phyloP scores from a whole-genome alignment of 2,329 filamentous ascomycete species.

The Amauroascus verrucosus region DNA sequence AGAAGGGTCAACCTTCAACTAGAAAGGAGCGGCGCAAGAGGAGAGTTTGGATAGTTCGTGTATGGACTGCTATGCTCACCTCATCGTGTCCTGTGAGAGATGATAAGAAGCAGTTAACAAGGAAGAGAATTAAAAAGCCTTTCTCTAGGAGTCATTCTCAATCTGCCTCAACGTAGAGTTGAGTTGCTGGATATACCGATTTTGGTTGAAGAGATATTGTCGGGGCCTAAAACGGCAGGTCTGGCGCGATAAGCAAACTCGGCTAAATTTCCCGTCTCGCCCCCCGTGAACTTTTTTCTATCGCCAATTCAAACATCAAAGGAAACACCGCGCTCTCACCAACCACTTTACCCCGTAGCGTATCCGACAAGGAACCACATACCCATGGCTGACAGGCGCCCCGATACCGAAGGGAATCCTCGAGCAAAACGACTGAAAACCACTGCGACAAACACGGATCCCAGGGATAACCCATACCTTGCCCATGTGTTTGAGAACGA shows the following conservation, averaged over 20 bases:
- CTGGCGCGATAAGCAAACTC: slow-evolving; percentile 19
- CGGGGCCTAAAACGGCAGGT: slow-evolving; percentile 19
- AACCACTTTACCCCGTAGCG: background rate
- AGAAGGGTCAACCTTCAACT: background rate
- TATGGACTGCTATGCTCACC: background rate
- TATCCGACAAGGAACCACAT: slow-evolving; percentile 1
- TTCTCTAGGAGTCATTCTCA: background rate
- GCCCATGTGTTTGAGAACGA: slow-evolving; percentile 68
- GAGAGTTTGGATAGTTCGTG: background rate
- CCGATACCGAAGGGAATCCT: slow-evolving; percentile 40
- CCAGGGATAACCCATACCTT: slow-evolving; percentile 71
- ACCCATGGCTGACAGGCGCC: slow-evolving; percentile 49
- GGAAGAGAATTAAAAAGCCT: background rate
- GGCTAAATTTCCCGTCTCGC: slow-evolving; percentile 24
- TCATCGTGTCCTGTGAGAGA: background rate
- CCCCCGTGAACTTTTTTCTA: background rate
- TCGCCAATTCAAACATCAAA: background rate
- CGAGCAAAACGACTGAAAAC: slow-evolving; percentile 49
- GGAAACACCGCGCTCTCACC: background rate
- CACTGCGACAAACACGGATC: slow-evolving; percentile 39
- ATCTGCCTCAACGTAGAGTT: too few species aligned
- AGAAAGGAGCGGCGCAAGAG: background rate
- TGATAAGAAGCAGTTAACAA: background rate
- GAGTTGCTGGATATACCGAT: too few species aligned
- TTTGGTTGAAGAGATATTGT: too few species aligned